Base-by-base conservation (phyloP, 176 grass and related monocot genomes). In the Tillandsia fasciculata region DNA sequence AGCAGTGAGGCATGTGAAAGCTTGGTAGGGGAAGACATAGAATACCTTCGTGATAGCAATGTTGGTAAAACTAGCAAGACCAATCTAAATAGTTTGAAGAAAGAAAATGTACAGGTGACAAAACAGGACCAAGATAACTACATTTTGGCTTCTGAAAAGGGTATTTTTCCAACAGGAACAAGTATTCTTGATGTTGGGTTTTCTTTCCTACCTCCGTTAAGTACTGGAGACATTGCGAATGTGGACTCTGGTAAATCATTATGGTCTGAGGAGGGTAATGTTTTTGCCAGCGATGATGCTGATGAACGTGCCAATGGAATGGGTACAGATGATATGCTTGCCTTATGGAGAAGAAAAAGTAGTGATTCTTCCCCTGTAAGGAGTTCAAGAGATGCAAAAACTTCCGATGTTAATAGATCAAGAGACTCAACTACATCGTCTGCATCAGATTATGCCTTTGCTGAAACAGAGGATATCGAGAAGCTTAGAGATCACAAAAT, bases 281-380 rank as follows among this genome's bases (percentile, higher is more conserved):
- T 51, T 64, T 82, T 74, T 83, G 42, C 49, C 14, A 42, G n/a
- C 49, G 83, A 96, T 11, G 76, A 78, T 84, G 72, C 74, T 28
- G 86, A 86, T 74, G 86, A 87, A 28, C 81, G 74, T 72, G 82
- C 69, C 78, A 97, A 93, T 75, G 82, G 89, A 65, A 72, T 72
- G 48, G 81, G 89, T 65, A 84, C 84, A 58, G 78, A 93, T 23
- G 89, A 99, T 78, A 93, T 85, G 87, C 90, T 90, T 81, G 80
- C 95, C 17, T 80, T 77, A 52, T 99, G 95, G 95, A 89, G 85
- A 75, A 93, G 87, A 85, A 90, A 88, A 83, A 90, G 82, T 63
- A 99, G 80, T 2, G 82, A 84, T 64, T 83, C 82, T 87, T 93
- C 86, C 64, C 56, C 75, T 77, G 20, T 72, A 80, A 92, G 89